Evolutionary conservation across 345 rosid species (phyloP).

Genomic region (Clausena lansium): DNA sequence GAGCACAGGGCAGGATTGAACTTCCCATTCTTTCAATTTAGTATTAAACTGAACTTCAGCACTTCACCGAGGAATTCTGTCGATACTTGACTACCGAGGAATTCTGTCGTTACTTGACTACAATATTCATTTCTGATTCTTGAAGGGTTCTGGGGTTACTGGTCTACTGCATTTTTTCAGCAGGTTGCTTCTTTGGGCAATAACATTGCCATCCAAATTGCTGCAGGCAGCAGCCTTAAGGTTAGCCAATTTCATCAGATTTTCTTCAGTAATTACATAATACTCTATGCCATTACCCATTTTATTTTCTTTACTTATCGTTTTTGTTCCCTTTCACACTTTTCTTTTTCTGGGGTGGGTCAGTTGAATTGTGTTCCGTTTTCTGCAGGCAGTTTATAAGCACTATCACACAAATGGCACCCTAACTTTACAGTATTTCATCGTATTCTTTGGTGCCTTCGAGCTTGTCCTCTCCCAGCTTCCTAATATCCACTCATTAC

Average conservation of each 20-base stretch:
- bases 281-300: background rate
- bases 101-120: background rate
- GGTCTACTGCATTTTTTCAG: conserved; percentile 50
- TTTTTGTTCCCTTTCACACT: background rate
- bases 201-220: conserved; percentile 54
- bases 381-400: conserved; percentile 41
- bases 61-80: too few relatives aligned
- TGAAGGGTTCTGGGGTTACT: conserved; percentile 54
- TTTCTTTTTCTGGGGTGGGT: background rate
- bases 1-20: background rate
- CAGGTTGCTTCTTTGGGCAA: conserved; percentile 62
- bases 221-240: conserved; percentile 58
- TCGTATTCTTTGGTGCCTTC: conserved; percentile 43
- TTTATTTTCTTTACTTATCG: background rate
- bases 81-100: too few relatives aligned
- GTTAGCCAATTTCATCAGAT: conserved; percentile 19
- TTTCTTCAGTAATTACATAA: background rate
- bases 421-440: conserved; percentile 44
- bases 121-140: conserved; percentile 15
- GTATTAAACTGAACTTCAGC: background rate
- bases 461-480: conserved; percentile 53
- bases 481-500: conserved; percentile 47
- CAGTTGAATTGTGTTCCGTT: background rate
- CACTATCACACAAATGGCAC: conserved; percentile 33
- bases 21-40: background rate